These are phyloP conservation scores for Lantana camara DNA, from an alignment of 257 asterid species.

Conservation along the genomic window DNA sequence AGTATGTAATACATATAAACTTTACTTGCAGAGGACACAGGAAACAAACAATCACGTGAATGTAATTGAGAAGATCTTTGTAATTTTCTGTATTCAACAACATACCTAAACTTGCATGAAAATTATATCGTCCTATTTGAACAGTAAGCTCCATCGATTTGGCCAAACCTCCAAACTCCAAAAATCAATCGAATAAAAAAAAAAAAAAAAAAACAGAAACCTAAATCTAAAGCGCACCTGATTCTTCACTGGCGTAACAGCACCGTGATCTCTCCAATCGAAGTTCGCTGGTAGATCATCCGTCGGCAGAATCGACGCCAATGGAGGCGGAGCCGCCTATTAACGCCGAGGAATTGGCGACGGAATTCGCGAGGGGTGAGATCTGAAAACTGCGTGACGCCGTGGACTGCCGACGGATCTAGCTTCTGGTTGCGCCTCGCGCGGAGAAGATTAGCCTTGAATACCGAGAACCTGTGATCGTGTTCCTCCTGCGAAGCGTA, in stretches of 20 bases:
- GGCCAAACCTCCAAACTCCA: too few species aligned
- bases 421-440: slow-evolving; percentile 76
- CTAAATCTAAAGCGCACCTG: slow-evolving; percentile 50
- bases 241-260: slow-evolving; percentile 77
- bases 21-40: neutral
- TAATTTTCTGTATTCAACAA: neutral
- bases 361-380: slow-evolving; percentile 77
- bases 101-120: neutral
- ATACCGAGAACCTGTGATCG: slow-evolving; percentile 62
- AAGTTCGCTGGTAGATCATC: slow-evolving; percentile 68
- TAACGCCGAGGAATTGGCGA: slow-evolving; percentile 59
- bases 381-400: slow-evolving; percentile 89
- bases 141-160: neutral
- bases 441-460: slow-evolving; percentile 79
- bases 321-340: slow-evolving; percentile 62
- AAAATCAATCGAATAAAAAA: slow-evolving; percentile 14
- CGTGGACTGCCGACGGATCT: slow-evolving; percentile 87
- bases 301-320: slow-evolving; percentile 82
- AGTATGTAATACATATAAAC: neutral
- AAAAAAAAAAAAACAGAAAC: neutral
- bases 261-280: slow-evolving; percentile 91
- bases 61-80: neutral
- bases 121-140: neutral
- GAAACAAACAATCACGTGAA: neutral
- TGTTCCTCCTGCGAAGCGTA: slow-evolving; percentile 72